Percentiles rank a stretch among this genome's conserved stretches.
Evolutionary conservation across 2,329 filamentous ascomycete species (phyloP).

Genomic region (Ophiocordyceps camponoti-floridani): DNA sequence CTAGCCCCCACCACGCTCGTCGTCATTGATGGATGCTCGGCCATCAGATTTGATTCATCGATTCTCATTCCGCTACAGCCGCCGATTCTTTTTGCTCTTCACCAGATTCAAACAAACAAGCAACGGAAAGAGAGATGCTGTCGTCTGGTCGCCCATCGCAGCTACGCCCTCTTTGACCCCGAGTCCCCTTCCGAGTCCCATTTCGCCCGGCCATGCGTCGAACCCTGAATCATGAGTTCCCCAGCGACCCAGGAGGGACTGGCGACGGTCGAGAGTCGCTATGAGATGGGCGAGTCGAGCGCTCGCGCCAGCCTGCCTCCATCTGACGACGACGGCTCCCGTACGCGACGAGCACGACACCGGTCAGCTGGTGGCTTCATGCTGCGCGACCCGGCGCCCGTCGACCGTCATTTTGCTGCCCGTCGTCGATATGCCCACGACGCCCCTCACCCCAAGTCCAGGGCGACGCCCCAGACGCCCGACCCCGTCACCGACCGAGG

Average conservation of each 20-base stretch:
- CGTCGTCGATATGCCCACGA: slow-evolving; percentile 11
- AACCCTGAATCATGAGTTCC: slow-evolving; percentile 5
- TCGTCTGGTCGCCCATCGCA: slow-evolving; percentile 1
- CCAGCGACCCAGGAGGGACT: slow-evolving; percentile 2
- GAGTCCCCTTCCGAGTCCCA: too few relatives aligned
- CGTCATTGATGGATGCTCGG: neutral
- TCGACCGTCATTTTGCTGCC: slow-evolving; percentile 13
- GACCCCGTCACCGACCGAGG: neutral
- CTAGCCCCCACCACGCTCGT: neutral
- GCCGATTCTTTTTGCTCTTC: neutral
- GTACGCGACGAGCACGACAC: slow-evolving; percentile 18
- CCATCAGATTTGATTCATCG: neutral
- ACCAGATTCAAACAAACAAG: neutral
- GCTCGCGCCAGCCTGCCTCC: slow-evolving; percentile 3
- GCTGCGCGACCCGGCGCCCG: slow-evolving; percentile 23
- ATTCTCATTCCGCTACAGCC: neutral
- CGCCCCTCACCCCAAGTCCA: slow-evolving; percentile 7
- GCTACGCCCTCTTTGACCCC: slow-evolving; percentile 1
- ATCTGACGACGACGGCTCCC: slow-evolving; percentile 8
- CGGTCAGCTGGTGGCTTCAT: slow-evolving; percentile 32
- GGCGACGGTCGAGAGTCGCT: slow-evolving; percentile 10
- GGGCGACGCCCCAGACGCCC: slow-evolving; percentile 2
- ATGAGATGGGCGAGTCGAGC: slow-evolving; percentile 28
- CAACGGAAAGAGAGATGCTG: slow-evolving; percentile 1
- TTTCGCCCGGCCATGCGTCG: slow-evolving; percentile 4